phyloP scores from a whole-genome alignment of 495 filamentous ascomycete genomes.

The Penicillium samsonianum region DNA sequence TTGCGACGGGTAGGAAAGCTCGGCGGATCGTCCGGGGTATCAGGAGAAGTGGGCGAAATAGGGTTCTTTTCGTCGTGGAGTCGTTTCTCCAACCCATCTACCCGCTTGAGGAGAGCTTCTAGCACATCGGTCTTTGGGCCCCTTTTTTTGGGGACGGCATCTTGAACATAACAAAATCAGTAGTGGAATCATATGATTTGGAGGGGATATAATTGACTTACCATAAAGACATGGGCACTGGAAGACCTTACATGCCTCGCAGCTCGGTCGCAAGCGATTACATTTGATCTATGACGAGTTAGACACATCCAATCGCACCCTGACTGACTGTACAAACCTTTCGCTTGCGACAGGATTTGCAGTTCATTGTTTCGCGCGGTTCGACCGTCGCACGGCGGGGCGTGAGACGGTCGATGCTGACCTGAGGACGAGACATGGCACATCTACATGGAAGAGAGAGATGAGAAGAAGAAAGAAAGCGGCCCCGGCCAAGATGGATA shows the following conservation, averaged over 20 bases:
- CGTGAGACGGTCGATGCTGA: conserved; percentile 81
- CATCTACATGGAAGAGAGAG: conserved; percentile 14
- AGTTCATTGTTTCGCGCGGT: conserved; percentile 88
- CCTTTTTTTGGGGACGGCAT: conserved; percentile 84
- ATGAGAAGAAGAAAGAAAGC: conserved; percentile 10
- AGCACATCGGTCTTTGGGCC: conserved; percentile 88
- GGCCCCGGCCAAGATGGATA: conserved; percentile 8
- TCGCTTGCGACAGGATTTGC: conserved; percentile 87
- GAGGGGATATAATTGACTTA: conserved; percentile 37
- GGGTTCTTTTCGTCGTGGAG: conserved; percentile 67
- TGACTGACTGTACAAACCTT: conserved; percentile 55
- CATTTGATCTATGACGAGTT: conserved; percentile 71
- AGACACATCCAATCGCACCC: conserved; percentile 2
- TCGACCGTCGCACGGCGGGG: conserved; percentile 71
- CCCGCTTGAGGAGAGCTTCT: conserved; percentile 78
- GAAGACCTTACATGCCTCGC: conserved; percentile 86
- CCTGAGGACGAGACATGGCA: conserved; percentile 71
- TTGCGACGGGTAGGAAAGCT: conserved; percentile 22
- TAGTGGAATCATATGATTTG: conserved; percentile 6
- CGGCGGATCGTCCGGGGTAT: conserved; percentile 19
- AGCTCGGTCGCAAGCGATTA: conserved; percentile 78
- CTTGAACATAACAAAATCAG: conserved; percentile 43
- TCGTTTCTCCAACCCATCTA: conserved; percentile 78
- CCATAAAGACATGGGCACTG: conserved; percentile 87
- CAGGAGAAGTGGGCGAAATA: conserved; percentile 48